phyloP scores from a whole-genome alignment of 1,284 basidiomycete species.

The Testicularia cyperi region DNA sequence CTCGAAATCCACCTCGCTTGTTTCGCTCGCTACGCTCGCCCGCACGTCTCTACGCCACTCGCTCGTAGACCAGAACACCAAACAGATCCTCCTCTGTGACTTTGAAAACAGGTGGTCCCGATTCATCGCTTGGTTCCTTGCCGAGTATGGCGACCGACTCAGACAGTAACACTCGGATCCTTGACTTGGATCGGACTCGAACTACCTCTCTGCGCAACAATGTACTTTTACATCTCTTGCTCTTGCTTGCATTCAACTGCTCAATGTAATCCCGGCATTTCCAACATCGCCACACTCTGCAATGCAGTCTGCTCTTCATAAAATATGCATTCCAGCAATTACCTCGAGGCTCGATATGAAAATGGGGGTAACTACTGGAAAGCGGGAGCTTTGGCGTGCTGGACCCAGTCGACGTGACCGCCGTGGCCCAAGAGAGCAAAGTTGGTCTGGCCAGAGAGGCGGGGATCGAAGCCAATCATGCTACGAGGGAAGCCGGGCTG shows the following conservation, averaged over 20 bases:
- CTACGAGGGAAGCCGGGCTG: constrained; percentile 50
- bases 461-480: constrained; percentile 24
- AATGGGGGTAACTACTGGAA: constrained; percentile 4
- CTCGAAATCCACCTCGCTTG: constrained; percentile 15
- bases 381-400: constrained; percentile 27
- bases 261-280: no score
- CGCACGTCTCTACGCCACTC: constrained; percentile 26
- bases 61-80: constrained; percentile 10
- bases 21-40: constrained; percentile 31
- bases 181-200: no score
- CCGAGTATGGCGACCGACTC: no score
- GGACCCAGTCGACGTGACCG: constrained; percentile 37
- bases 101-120: constrained; percentile 38
- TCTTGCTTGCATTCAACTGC: no score
- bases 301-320: no score
- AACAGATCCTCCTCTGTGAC: constrained; percentile 9
- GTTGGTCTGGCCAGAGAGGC: constrained; percentile 17
- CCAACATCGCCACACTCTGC: no score
- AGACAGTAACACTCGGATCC: no score
- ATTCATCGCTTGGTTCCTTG: constrained; percentile 29
- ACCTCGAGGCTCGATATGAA: no score
- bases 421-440: constrained; percentile 16
- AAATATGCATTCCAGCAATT: no score
- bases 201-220: no score
- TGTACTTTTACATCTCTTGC: no score